These are phyloP conservation scores for Nakazawaea molendinolei DNA, from an alignment of 805 yeast genomes.

Conservation along the genomic window DNA sequence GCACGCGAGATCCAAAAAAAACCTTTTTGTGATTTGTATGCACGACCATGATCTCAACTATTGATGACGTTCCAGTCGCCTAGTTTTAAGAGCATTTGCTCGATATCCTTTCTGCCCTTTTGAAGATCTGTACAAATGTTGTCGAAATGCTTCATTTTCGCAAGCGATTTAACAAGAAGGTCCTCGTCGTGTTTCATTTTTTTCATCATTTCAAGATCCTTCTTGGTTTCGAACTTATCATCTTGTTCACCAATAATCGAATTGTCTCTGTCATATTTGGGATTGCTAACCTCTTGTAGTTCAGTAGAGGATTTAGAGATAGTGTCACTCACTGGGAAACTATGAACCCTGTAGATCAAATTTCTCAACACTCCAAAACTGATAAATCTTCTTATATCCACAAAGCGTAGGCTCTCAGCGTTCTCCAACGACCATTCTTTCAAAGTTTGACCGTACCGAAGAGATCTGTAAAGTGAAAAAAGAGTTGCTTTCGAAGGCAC, in stretches of 20 bases:
- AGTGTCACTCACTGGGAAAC: conserved; percentile 58
- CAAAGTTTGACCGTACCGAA: conserved; percentile 71
- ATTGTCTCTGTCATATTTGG: conserved; percentile 8
- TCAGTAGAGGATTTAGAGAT: conserved; percentile 21
- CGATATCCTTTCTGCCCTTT: conserved; percentile 49
- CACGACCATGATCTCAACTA: conserved; percentile 12
- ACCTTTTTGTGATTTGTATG: no score
- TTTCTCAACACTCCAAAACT: conserved; percentile 84
- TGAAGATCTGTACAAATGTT: conserved; percentile 65
- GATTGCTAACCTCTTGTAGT: background rate
- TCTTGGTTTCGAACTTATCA: conserved; percentile 18
- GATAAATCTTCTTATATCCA: conserved; percentile 80
- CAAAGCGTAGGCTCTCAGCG: conserved; percentile 43
- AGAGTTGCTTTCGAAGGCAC: conserved; percentile 61
- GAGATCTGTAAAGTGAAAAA: conserved; percentile 67
- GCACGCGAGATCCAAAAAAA: no score
- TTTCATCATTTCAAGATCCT: conserved; percentile 17
- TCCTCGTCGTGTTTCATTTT: conserved; percentile 24
- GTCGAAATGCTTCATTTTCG: conserved; percentile 51
- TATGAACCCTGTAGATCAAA: conserved; percentile 70
- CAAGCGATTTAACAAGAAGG: conserved; percentile 36
- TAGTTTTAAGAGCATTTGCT: conserved; percentile 31
- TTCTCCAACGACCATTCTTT: conserved; percentile 80
- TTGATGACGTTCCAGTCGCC: conserved; percentile 46
- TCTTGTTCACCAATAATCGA: conserved; percentile 17